Evolutionary conservation across 1,139 yeast genomes (phyloP).

Genomic region (Debaryomycetaceae sp.): DNA sequence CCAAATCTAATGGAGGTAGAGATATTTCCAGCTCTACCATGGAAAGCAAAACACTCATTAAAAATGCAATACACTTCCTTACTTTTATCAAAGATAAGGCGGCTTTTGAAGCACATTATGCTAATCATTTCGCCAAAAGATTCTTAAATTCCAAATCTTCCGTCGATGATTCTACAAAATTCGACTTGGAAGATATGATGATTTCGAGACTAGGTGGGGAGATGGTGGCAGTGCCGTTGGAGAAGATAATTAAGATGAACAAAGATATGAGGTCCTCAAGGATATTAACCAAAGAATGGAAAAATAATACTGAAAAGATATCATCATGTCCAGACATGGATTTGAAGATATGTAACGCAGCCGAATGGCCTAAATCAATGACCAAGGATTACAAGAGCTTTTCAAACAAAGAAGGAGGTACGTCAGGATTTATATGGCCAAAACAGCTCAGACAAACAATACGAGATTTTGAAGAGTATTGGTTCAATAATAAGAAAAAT

Average conservation of each 20-base stretch:
- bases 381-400: slow-evolving; percentile 54
- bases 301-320: slow-evolving; percentile 19
- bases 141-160: slow-evolving; percentile 51
- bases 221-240: slow-evolving; percentile 75
- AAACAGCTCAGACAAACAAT: slow-evolving; percentile 35
- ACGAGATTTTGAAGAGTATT: slow-evolving; percentile 39
- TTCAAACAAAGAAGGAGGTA: slow-evolving; percentile 31
- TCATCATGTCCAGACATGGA: slow-evolving; percentile 38
- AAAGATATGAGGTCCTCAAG: slow-evolving; percentile 71
- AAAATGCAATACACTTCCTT: slow-evolving; percentile 55
- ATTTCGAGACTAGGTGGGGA: slow-evolving; percentile 72
- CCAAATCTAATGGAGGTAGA: slow-evolving; percentile 27
- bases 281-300: slow-evolving; percentile 58
- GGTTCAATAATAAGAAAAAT: slow-evolving; percentile 54
- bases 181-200: slow-evolving; percentile 67
- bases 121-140: slow-evolving; percentile 85
- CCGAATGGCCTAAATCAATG: slow-evolving; percentile 50
- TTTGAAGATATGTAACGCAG: slow-evolving; percentile 50
- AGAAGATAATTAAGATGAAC: slow-evolving; percentile 86
- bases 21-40: slow-evolving; percentile 31
- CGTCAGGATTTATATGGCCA: slow-evolving; percentile 52
- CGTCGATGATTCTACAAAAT: slow-evolving; percentile 7
- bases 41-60: slow-evolving; percentile 51
- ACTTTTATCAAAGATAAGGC: slow-evolving; percentile 79
- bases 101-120: slow-evolving; percentile 80